Percentiles rank a stretch among this genome's conserved stretches.
Evolutionary conservation across 2,329 filamentous ascomycete genomes (phyloP).

Genomic region (Talaromyces sp.): DNA sequence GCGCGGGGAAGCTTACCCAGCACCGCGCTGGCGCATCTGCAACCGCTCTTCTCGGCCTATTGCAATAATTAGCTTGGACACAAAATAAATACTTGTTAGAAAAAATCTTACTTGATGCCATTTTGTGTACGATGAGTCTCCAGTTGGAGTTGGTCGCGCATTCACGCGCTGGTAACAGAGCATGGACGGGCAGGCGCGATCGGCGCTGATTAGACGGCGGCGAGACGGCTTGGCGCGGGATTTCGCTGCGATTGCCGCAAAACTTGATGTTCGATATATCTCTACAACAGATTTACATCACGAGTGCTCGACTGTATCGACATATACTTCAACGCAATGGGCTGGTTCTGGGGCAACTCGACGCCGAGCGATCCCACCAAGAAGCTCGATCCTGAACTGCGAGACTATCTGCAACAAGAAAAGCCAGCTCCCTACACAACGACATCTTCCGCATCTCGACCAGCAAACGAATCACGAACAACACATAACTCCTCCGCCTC

Average conservation of each 20-base stretch:
- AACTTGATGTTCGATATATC: not conserved
- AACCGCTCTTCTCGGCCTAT: constrained; percentile 51
- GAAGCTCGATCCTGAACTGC: constrained; percentile 76
- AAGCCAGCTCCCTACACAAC: constrained; percentile 53
- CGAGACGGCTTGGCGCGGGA: not conserved
- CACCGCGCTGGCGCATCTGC: constrained; percentile 55
- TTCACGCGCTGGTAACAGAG: constrained; percentile 2
- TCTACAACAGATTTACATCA: not conserved
- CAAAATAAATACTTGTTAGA: not conserved
- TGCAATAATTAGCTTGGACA: not conserved
- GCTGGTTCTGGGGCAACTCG: constrained; percentile 58
- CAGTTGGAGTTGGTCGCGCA: constrained; percentile 26
- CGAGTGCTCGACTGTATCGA: too few species aligned
- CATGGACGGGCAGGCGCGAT: not conserved
- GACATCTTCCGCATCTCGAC: constrained; percentile 15
- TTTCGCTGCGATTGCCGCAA: not conserved
- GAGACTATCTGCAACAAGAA: constrained; percentile 80
- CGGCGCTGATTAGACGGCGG: not conserved
- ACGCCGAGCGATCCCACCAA: constrained; percentile 56
- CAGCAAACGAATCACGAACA: constrained; percentile 19
- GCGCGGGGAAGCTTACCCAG: constrained; percentile 44
- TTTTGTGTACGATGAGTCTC: constrained; percentile 23
- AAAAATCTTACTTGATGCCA: constrained; percentile 34
- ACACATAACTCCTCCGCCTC: constrained; percentile 17
- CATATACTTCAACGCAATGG: constrained; percentile 41